Percentiles rank a stretch among this genome's conserved stretches.
Evolutionary conservation across 2,329 filamentous ascomycete genomes (phyloP).

Genomic region (Grosmannia penicillata): DNA sequence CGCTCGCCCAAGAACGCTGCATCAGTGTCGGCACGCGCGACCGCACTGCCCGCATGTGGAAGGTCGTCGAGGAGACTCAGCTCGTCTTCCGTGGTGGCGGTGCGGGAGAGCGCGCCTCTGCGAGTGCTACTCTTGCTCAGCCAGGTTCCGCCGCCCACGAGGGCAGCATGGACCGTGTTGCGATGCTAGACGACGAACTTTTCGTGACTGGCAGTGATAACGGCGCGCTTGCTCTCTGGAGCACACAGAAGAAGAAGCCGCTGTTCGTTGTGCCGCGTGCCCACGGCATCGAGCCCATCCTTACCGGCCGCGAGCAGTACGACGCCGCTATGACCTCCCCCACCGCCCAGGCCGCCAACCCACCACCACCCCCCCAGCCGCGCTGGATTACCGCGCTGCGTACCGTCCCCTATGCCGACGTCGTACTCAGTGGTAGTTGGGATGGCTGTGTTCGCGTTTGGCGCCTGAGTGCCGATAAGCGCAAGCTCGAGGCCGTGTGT

Average conservation of each 20-base stretch:
- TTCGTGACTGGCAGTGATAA: conserved; percentile 94
- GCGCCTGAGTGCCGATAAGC: conserved; percentile 73
- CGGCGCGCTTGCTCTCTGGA: conserved; percentile 76
- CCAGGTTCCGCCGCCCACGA: conserved; percentile 35
- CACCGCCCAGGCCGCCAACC: conserved; percentile 59
- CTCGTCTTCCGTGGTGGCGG: conserved; percentile 85
- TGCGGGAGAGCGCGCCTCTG: conserved; percentile 18
- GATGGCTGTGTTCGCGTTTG: conserved; percentile 78
- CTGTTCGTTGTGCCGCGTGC: conserved; percentile 65
- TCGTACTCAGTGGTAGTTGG: conserved; percentile 88
- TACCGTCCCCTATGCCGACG: conserved; percentile 77
- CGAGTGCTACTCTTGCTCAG: too few relatives aligned
- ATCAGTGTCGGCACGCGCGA: conserved; percentile 84
- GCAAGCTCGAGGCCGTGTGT: conserved; percentile 58
- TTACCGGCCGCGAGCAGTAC: conserved; percentile 41
- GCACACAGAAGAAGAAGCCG: conserved; percentile 85
- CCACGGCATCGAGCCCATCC: conserved; percentile 67
- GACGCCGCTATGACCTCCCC: conserved; percentile 40
- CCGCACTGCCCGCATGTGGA: conserved; percentile 85
- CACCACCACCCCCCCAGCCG: conserved; percentile 52
- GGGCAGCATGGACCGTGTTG: conserved; percentile 82
- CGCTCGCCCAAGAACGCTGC: conserved; percentile 74
- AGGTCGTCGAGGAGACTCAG: conserved; percentile 89
- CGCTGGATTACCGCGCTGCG: conserved; percentile 83
- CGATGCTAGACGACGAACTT: conserved; percentile 73